Base-by-base conservation (phyloP, 1,284 basidiomycete genomes). In the Xerocomus tenax region DNA sequence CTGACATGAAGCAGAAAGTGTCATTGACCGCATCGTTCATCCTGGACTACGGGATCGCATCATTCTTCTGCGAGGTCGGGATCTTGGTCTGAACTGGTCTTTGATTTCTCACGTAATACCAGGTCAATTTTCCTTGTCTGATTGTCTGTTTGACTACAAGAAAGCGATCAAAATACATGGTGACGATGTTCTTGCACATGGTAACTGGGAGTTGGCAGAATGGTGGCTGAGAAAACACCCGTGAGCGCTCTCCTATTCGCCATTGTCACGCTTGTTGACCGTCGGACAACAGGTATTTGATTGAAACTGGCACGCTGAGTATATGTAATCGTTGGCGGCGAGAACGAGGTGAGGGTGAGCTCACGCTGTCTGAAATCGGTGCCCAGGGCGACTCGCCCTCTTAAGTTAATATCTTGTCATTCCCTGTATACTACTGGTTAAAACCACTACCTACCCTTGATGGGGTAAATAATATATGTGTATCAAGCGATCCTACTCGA, bases 11-110 rank as follows among this genome's bases (percentile, higher is more conserved):
- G 19, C 60, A 88, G 86, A 92, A 67, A 87, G 88, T 58, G 78
- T 87, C n/a, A 90, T 94, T 60, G 91, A 94, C 66, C 81, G 82
- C 36, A 82, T 94, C 45, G 76, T 90, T 54, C 87, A 92, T 69
- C 87, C 91, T 39, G 85, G 89, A 54, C 72, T 95, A 51, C 78
- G 91, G 41, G 91, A 95, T 63, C 79, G 89, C 28, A 86, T 94
- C 78, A 95, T 95, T 59, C 71, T 93, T 13, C 69, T 91, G 23
- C 77, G 89, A 70, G 86, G 89, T 87, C 57, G 48, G 13, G 13
- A 15, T 8, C 70, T 61, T 35, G 9, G 36, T 66, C 5, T 44
- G 12, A 19, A 39, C 60, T 15, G 58, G 54, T 7, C 54, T 61
- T 41, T 57, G 52, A 26, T 61, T 44, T 54, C 69, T 77, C 63